Percentiles rank a stretch among this genome's conserved stretches.
Evolutionary conservation across 2,329 filamentous ascomycete species (phyloP).

Genomic region (Penicillium sp.): DNA sequence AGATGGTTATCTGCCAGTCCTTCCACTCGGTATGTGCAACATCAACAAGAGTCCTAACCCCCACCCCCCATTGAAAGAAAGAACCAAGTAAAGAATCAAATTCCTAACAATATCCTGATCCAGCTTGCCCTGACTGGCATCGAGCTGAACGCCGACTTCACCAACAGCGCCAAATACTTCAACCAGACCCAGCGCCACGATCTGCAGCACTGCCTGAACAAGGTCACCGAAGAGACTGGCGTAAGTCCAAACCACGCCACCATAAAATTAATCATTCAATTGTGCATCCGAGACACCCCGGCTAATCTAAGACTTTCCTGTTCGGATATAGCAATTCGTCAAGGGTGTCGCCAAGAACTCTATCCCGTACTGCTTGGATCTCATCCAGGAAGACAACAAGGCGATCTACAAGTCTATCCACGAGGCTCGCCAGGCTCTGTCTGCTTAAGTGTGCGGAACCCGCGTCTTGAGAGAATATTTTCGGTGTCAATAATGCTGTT

Average conservation of each 20-base stretch:
- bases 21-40: constrained; percentile 16
- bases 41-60: too few relatives aligned
- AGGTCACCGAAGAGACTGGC: constrained; percentile 12
- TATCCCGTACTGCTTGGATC: constrained; percentile 9
- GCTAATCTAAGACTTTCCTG: not conserved
- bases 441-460: not conserved
- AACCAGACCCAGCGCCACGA: constrained; percentile 8
- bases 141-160: constrained; percentile 9
- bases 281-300: not conserved
- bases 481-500: not conserved
- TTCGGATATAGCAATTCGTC: constrained; percentile 1
- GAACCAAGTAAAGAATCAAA: not conserved
- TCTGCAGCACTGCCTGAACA: constrained; percentile 6
- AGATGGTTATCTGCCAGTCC: constrained; percentile 17
- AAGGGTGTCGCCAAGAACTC: constrained; percentile 7
- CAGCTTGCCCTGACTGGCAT: constrained; percentile 14
- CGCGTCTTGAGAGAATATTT: not conserved
- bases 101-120: not conserved
- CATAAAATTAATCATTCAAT: not conserved
- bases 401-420: constrained; percentile 11
- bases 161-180: constrained; percentile 7
- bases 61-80: too few relatives aligned
- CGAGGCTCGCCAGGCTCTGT: constrained; percentile 3
- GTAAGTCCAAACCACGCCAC: not conserved
- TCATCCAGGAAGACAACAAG: constrained; percentile 10